Conservation (phyloP, 805 yeast genomes). For the Nakazawaea wickerhamii region DNA sequence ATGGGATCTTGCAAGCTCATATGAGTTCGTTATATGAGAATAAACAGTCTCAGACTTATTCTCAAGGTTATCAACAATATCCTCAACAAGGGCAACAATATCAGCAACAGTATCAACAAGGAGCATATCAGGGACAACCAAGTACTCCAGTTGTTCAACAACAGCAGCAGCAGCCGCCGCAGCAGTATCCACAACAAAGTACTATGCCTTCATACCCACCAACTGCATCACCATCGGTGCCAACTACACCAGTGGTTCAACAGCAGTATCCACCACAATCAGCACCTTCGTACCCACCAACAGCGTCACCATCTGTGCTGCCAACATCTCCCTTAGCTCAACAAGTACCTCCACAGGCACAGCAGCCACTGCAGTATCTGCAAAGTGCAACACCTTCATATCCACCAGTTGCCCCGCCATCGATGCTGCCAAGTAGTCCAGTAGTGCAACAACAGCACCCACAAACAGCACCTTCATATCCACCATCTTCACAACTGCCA, state of each 20-base stretch:
- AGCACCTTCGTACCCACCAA: no score
- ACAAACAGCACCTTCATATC: conserved; percentile 2
- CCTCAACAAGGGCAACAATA: conserved; percentile 8
- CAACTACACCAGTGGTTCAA: no score
- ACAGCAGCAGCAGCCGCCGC: conserved; percentile 17
- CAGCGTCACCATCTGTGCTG: no score
- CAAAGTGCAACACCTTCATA: background rate
- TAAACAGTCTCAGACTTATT: conserved; percentile 16
- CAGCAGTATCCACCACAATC: no score
- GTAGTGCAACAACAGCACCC: background rate
- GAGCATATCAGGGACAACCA: no score
- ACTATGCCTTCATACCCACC: background rate
- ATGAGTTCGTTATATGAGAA: conserved; percentile 31
- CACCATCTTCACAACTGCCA: background rate
- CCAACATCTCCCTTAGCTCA: no score
- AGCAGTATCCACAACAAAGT: background rate
- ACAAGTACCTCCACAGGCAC: no score
- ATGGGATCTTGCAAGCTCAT: conserved; percentile 60
- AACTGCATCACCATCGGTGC: no score
- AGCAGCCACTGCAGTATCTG: no score
- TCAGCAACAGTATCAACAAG: conserved; percentile 1
- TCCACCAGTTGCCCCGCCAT: conserved; percentile 1
- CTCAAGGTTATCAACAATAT: conserved; percentile 13
- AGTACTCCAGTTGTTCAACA: conserved; percentile 3
- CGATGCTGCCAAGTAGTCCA: background rate